These are phyloP conservation scores for Daldinia eschscholtzii DNA, from an alignment of 2,329 filamentous ascomycete species.

Conservation along the genomic window DNA sequence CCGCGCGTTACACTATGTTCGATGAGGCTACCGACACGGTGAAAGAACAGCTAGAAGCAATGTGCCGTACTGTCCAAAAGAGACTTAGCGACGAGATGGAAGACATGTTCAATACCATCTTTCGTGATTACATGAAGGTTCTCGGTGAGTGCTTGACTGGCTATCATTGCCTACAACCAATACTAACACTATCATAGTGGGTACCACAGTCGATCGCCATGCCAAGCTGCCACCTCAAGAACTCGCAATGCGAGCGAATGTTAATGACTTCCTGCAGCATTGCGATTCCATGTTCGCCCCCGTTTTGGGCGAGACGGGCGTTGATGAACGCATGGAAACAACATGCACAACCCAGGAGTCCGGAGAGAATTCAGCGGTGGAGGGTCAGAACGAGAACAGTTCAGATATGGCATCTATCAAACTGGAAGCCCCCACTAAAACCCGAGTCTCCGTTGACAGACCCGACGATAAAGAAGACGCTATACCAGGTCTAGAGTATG, in stretches of 20 bases:
- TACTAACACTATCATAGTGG: slow-evolving; percentile 42
- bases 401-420: neutral
- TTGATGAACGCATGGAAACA: neutral
- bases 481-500: neutral
- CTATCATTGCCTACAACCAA: neutral
- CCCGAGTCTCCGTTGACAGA: neutral
- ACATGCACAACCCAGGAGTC: neutral
- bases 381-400: neutral
- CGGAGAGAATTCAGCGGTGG: neutral
- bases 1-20: slow-evolving; percentile 63
- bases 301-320: slow-evolving; percentile 9
- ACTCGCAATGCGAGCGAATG: slow-evolving; percentile 31
- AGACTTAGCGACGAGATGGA: slow-evolving; percentile 31
- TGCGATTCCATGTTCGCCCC: slow-evolving; percentile 41
- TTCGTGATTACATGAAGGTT: slow-evolving; percentile 44
- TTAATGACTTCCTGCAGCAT: slow-evolving; percentile 31
- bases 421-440: neutral
- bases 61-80: slow-evolving; percentile 49
- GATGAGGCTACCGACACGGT: slow-evolving; percentile 58
- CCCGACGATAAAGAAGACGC: neutral
- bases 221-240: slow-evolving; percentile 29
- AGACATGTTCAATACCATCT: slow-evolving; percentile 29
- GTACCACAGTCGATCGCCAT: slow-evolving; percentile 26
- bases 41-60: slow-evolving; percentile 54
- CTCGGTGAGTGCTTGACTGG: slow-evolving; percentile 37